A percentile compares a stretch with the other conserved stretches of the same genome.
These are phyloP conservation scores for Ephemerocybe angulata DNA, from an alignment of 768 basidiomycete species.

Conservation along the genomic window DNA sequence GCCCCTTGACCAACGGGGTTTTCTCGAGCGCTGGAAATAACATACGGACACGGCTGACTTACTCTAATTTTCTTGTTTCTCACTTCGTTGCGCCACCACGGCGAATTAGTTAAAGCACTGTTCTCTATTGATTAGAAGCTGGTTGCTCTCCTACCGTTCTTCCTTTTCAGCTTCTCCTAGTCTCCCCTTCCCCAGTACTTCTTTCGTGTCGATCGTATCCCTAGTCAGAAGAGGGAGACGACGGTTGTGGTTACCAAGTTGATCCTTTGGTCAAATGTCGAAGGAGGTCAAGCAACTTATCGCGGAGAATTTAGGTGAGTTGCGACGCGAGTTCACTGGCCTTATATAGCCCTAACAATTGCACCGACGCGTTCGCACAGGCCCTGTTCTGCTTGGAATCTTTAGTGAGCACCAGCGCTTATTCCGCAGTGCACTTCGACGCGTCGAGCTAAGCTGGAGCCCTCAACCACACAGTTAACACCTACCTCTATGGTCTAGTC, in stretches of 20 bases:
- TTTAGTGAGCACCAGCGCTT: constrained; percentile 19
- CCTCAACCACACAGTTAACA: constrained; percentile 15
- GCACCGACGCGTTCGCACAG: too few species aligned
- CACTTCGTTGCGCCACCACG: not conserved
- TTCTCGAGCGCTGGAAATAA: not conserved
- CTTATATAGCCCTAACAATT: too few species aligned
- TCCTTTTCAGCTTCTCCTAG: not conserved
- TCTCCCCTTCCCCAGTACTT: not conserved
- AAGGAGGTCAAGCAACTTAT: not conserved
- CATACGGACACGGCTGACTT: not conserved
- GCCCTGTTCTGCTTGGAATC: constrained; percentile 30
- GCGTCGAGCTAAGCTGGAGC: constrained; percentile 1
- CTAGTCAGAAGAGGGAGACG: too few species aligned
- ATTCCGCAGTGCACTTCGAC: not conserved
- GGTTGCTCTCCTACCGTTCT: not conserved
- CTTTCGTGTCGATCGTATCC: not conserved
- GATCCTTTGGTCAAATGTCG: not conserved
- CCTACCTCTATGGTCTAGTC: constrained; percentile 32
- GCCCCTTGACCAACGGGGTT: not conserved
- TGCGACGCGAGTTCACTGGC: too few species aligned
- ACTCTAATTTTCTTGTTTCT: not conserved
- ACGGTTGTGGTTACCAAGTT: not conserved
- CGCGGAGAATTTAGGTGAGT: too few species aligned
- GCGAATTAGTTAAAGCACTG: not conserved
- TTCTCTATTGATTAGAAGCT: not conserved